phyloP scores from a whole-genome alignment of 495 filamentous ascomycete species.

The Hapsidospora chrysogenum region DNA sequence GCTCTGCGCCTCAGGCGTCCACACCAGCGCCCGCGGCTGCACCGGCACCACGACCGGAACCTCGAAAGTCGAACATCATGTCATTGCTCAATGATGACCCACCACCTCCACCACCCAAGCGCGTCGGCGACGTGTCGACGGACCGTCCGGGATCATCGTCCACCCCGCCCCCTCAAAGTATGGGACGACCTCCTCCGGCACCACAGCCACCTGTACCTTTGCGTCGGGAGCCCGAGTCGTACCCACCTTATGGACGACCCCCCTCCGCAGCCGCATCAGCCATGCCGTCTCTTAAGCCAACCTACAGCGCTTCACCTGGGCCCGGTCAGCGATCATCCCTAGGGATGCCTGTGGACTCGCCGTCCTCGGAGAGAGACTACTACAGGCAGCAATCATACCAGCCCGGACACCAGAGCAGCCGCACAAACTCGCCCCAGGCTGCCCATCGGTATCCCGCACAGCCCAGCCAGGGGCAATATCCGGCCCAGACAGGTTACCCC shows the following conservation, averaged over 20 bases:
- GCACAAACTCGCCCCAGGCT: constrained; percentile 20
- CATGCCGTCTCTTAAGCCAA: constrained; percentile 32
- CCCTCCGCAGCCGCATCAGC: constrained; percentile 12
- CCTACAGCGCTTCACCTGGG: constrained; percentile 21
- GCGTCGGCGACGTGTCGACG: constrained; percentile 19
- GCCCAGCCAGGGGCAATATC: too few relatives aligned
- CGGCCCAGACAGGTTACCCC: constrained; percentile 13
- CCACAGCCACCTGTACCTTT: constrained; percentile 14
- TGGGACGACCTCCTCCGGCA: constrained; percentile 14
- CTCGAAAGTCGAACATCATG: constrained; percentile 30
- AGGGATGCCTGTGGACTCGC: constrained; percentile 16
- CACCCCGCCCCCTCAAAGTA: constrained; percentile 26
- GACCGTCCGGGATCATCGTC: constrained; percentile 15
- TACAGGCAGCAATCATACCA: constrained; percentile 20
- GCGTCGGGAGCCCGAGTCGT: constrained; percentile 18
- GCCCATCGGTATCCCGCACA: too few relatives aligned
- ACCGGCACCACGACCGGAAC: constrained; percentile 16
- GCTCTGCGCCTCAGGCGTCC: constrained; percentile 15
- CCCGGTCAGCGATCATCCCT: constrained; percentile 10
- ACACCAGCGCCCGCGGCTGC: constrained; percentile 13
- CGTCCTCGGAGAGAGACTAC: constrained; percentile 20
- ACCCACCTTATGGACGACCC: constrained; percentile 20
- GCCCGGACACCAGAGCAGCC: constrained; percentile 14
- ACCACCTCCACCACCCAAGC: constrained; percentile 20
- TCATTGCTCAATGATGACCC: constrained; percentile 31